These are phyloP conservation scores for Erythrobasidium yunnanense DNA, from an alignment of 768 basidiomycete species.

Conservation along the genomic window DNA sequence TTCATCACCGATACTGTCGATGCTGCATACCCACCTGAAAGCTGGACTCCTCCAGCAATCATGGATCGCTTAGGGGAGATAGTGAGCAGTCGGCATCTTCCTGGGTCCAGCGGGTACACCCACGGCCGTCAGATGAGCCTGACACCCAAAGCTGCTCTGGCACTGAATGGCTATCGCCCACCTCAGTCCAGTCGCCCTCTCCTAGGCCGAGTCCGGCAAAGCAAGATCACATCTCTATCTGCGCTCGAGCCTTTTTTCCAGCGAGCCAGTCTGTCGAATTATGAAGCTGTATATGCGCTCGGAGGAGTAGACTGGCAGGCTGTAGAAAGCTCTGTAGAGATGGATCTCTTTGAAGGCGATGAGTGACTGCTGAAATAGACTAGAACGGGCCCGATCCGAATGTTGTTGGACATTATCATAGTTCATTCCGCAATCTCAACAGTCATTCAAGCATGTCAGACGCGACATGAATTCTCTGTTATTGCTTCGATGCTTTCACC, in stretches of 20 bases:
- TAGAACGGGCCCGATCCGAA: no score
- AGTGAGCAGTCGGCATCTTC: constrained; percentile 47
- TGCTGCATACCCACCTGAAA: constrained; percentile 74
- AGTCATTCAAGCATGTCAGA: no score
- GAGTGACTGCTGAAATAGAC: constrained; percentile 17
- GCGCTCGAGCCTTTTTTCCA: constrained; percentile 87
- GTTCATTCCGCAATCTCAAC: no score
- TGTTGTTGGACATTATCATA: no score
- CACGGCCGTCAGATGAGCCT: not conserved
- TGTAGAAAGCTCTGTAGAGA: constrained; percentile 66
- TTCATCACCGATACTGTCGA: constrained; percentile 97
- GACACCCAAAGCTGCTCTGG: no score
- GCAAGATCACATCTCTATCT: constrained; percentile 66
- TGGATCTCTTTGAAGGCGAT: constrained; percentile 72
- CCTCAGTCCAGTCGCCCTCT: constrained; percentile 73
- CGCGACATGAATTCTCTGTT: no score
- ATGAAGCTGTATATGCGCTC: constrained; percentile 78
- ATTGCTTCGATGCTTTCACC: no score
- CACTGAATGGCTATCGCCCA: no score
- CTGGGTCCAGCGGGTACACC: not conserved
- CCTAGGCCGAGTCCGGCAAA: constrained; percentile 50
- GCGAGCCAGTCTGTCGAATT: constrained; percentile 72
- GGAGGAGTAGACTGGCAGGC: constrained; percentile 67
- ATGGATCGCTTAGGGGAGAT: constrained; percentile 83
- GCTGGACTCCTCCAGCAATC: constrained; percentile 73